Conservation (phyloP, 2,329 filamentous ascomycete genomes). For the Beauveria australis region DNA sequence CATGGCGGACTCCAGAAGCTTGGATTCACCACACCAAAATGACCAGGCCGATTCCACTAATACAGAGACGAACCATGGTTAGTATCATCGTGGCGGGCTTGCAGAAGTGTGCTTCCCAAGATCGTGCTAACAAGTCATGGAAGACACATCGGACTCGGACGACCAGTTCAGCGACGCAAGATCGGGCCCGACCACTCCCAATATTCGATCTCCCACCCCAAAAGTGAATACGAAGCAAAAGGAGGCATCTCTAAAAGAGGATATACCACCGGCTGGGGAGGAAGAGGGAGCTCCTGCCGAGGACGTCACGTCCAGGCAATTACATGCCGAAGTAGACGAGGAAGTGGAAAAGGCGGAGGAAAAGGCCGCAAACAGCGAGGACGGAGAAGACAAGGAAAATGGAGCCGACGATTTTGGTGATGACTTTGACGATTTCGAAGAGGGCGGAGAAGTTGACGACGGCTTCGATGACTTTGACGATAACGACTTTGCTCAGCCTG, state of each 20-base stretch:
- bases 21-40: background rate
- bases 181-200: slow-evolving; percentile 39
- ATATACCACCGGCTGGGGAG: slow-evolving; percentile 45
- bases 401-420: slow-evolving; percentile 45
- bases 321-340: slow-evolving; percentile 25
- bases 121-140: slow-evolving; percentile 12
- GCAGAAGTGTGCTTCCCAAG: background rate
- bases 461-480: slow-evolving; percentile 68
- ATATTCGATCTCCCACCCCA: slow-evolving; percentile 44
- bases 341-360: slow-evolving; percentile 10
- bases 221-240: slow-evolving; percentile 51
- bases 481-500: slow-evolving; percentile 55
- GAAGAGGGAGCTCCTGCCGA: slow-evolving; percentile 29
- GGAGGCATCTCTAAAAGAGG: slow-evolving; percentile 42
- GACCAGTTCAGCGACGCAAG: slow-evolving; percentile 64
- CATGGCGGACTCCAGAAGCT: background rate
- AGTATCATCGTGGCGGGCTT: slow-evolving; percentile 10
- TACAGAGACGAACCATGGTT: slow-evolving; percentile 19
- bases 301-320: background rate
- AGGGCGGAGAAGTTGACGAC: slow-evolving; percentile 44
- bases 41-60: background rate
- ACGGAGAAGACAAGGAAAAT: slow-evolving; percentile 22
- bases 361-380: background rate
- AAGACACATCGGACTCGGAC: slow-evolving; percentile 54
- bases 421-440: slow-evolving; percentile 56